Evolutionary conservation across 225 moss, liverwort and hornwort genomes (phyloP), one percentile per base, ranked within the genome.

Genomic region (Polytrichum formosum): DNA sequence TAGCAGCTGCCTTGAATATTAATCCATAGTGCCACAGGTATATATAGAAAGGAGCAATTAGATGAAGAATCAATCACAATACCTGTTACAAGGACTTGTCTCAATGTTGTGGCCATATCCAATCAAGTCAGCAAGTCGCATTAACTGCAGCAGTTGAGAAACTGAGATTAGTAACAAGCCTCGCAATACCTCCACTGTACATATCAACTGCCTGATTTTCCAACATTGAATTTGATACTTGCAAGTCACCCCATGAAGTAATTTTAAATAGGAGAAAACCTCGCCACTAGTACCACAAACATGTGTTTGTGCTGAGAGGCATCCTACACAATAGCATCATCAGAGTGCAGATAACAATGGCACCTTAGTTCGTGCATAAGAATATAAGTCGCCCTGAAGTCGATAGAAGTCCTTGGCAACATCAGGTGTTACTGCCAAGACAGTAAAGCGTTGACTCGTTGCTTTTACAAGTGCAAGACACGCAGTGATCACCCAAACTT

Each of bases 51-150:
- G 13, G 46, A 46, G 46, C 13, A 46, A 46, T 13, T 35, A 35
- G 6, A 21, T 53, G 6, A 66, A 33, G 21, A 8, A 33, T 53
- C 66, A 66, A 70, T 16, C 1, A 25, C 17, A 55, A 53, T 88
- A 88, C 88, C 88, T 88, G 75, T 90, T 90, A 68, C 86, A 86
- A 72, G 89, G 86, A 54, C 81, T 90, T 82, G 76, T 86, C 70
- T 86, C 83, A 59, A 90, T 77, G 70, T 63, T 83, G 69, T 77
- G 77, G 55, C 86, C 83, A 66, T 90, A 90, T 72, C 89, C 89
- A 76, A 90, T 81, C 70, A 90, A 61, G 74, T 90, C 89, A 53
- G 81, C 89, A 28, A 90, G 56, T 62, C 89, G 79, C 89, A 90
- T 86, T 75, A 90, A 75, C 89, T 88, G 84, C 74, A 63, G 35